phyloP scores from a whole-genome alignment of 2,329 filamentous ascomycete genomes.

The Colletotrichum abscissum region DNA sequence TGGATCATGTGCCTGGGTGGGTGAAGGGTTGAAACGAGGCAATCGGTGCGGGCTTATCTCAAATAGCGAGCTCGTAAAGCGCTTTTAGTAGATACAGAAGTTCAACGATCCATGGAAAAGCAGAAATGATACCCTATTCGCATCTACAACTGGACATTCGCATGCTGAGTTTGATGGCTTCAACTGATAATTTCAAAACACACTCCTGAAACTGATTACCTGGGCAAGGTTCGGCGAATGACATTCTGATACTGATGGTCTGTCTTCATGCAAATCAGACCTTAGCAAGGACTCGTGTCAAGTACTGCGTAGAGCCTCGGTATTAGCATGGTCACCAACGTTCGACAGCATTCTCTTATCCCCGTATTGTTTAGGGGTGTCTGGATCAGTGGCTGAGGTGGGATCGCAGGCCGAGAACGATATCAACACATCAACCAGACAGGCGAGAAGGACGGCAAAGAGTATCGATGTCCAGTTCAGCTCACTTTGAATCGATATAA shows the following conservation, averaged over 20 bases:
- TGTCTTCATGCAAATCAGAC: neutral
- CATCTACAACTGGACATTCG: neutral
- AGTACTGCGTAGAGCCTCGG: too few relatives aligned
- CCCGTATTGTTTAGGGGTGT: neutral
- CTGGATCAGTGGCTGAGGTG: neutral
- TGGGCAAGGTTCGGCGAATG: neutral
- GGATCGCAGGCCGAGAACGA: neutral
- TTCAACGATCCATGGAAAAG: neutral
- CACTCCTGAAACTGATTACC: neutral
- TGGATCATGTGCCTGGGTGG: constrained; percentile 82
- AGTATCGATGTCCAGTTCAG: neutral
- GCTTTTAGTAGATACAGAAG: neutral
- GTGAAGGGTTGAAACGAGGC: constrained; percentile 58
- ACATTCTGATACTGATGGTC: neutral
- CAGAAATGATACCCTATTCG: constrained; percentile 31
- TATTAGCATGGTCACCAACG: neutral
- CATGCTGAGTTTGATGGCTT: too few relatives aligned
- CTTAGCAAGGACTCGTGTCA: too few relatives aligned
- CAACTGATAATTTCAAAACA: neutral
- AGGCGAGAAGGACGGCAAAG: neutral
- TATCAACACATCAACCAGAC: neutral
- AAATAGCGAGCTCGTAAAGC: neutral
- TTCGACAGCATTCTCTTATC: neutral
- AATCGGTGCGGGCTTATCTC: neutral
- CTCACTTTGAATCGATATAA: neutral